Conservation (phyloP, 2,329 filamentous ascomycete genomes). For the Juglanconis sp. region DNA sequence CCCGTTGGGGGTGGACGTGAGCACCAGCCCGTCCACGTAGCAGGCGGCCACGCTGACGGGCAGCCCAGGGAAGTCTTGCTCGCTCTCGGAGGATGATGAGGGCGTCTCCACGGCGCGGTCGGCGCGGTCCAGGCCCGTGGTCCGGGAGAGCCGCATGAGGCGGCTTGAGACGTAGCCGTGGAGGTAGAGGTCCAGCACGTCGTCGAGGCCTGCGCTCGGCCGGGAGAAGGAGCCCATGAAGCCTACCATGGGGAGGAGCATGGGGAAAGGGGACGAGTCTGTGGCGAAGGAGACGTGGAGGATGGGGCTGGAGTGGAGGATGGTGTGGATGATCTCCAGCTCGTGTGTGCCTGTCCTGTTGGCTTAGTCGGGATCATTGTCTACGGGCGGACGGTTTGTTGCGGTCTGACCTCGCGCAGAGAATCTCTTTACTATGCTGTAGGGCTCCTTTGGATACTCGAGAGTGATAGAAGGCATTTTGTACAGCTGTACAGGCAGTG, state of each 20-base stretch:
- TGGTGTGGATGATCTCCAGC: conserved; percentile 66
- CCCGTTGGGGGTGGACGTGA: conserved; percentile 73
- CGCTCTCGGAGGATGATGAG: conserved; percentile 8
- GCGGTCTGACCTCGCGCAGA: conserved; percentile 55
- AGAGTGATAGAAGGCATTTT: conserved; percentile 43
- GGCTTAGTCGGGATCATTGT: background rate
- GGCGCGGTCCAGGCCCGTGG: conserved; percentile 5
- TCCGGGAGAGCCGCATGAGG: conserved; percentile 63
- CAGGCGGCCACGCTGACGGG: conserved; percentile 71
- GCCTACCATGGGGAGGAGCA: conserved; percentile 80
- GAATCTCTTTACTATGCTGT: conserved; percentile 66
- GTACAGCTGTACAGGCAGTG: too few species aligned
- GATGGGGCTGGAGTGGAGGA: conserved; percentile 73
- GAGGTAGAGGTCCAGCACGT: conserved; percentile 73
- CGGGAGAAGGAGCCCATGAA: conserved; percentile 70
- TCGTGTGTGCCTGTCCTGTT: conserved; percentile 61
- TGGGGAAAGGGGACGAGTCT: conserved; percentile 65
- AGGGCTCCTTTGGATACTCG: conserved; percentile 60
- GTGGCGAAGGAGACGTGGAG: conserved; percentile 76
- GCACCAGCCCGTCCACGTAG: conserved; percentile 74
- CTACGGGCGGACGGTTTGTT: background rate
- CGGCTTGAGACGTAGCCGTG: conserved; percentile 81
- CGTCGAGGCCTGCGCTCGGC: conserved; percentile 57
- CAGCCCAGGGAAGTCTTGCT: conserved; percentile 47
- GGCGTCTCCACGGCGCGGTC: background rate